phyloP scores from a whole-genome alignment of 2,329 filamentous ascomycete genomes.

The Calonectria naviculata region DNA sequence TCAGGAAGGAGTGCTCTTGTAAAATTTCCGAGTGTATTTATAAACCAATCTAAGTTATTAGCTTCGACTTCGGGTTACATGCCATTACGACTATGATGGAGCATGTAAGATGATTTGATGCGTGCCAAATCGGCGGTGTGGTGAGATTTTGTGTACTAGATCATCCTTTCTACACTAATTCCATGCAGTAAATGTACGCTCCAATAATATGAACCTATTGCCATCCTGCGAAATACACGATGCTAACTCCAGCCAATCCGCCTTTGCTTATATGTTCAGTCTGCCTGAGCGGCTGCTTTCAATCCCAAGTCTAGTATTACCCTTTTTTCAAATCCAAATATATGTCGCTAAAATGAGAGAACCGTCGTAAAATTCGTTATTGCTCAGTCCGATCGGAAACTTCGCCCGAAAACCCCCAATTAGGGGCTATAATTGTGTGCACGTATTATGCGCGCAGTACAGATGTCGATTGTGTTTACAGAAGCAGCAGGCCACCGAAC shows the following conservation, averaged over 20 bases:
- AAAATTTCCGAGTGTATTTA: neutral
- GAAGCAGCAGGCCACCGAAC: conserved; percentile 42
- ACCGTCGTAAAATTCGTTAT: conserved; percentile 39
- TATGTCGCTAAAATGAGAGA: conserved; percentile 27
- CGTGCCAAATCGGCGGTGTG: conserved; percentile 10
- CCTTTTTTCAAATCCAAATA: conserved; percentile 12
- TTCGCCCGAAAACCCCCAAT: neutral
- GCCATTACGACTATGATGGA: neutral
- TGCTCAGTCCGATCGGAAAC: conserved; percentile 25
- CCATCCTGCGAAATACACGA: conserved; percentile 20
- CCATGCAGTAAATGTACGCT: conserved; percentile 26
- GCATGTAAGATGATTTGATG: neutral
- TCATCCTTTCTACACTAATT: conserved; percentile 36
- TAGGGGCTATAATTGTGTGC: neutral
- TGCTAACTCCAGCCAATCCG: conserved; percentile 14
- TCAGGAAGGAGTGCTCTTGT: neutral
- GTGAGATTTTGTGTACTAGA: conserved; percentile 29
- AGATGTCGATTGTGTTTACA: conserved; percentile 27
- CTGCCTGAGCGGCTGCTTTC: conserved; percentile 33
- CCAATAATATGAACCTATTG: conserved; percentile 32
- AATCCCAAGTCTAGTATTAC: conserved; percentile 33
- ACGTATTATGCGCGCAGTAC: neutral
- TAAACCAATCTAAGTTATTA: neutral
- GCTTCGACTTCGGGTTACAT: neutral
- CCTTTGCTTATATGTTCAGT: conserved; percentile 33